Base-by-base conservation (phyloP, 2,329 filamentous ascomycete species). In the Clarireedia hainanense region DNA sequence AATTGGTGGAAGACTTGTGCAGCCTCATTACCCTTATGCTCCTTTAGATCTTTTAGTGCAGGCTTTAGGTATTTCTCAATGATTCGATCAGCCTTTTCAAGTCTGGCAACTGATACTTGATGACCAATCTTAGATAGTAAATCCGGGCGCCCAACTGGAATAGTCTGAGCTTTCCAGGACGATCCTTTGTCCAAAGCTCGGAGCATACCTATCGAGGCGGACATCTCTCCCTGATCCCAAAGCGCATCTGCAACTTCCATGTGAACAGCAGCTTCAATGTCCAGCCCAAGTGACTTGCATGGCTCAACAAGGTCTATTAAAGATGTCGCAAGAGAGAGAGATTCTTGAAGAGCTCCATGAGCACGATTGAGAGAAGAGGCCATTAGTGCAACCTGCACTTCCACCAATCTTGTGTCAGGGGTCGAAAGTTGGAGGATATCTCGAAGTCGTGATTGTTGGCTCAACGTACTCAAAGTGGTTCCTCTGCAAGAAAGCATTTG, bases 1-100 rank as follows among this genome's bases (percentile, higher is more conserved):
- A 97, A 97, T 65, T 95, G 89, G 68, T 96, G 91, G 65, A 91
- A 96, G 0, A 97, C 94, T 62, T 89, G 80, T 1, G 91, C 91
- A 2, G 91, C 88, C 58, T 92, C 88, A 46, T 80, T 76, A 1
- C 88, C 87, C 52, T 84, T 78, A 5, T 73, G 79, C 47, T 80
- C 79, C 64, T 83, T 86, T 6, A 99, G 76, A 66, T 95, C 89
- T 62, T 84, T 85, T 27, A 97, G 83, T 0, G 94, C 91, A 23
- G 89, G 89, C 54, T 86, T 81, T 0, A 99, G 78, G 65, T 96
- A 97, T 37, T 87, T 84, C 63, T 86, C 84, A 62, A 96, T 89
- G 58, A 99, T 96, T 54, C 84, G 82, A 61, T 96, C 90, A 0
- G 95, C 90, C 61, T 92, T 95, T 69, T 96, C 91, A 4, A 99